phyloP scores from a whole-genome alignment of 345 rosid species.

The Isatis tinctoria region DNA sequence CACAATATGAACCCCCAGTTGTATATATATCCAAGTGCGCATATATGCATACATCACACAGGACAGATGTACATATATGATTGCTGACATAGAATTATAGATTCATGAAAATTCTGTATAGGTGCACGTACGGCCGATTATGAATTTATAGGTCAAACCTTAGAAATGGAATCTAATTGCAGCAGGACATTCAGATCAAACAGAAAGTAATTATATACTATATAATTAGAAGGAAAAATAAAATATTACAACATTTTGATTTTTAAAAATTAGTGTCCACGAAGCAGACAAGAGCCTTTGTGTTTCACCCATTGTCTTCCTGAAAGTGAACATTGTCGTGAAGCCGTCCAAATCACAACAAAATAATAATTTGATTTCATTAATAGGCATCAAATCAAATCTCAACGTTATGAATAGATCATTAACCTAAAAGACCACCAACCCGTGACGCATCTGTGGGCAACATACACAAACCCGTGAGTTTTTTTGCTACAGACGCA shows the following conservation, averaged over 20 bases:
- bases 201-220: background rate
- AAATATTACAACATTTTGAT: background rate
- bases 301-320: background rate
- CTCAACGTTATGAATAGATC: slow-evolving; percentile 19
- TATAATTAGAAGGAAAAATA: background rate
- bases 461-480: slow-evolving; percentile 53
- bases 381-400: slow-evolving; percentile 22
- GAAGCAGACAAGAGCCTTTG: slow-evolving; percentile 16
- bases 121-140: background rate
- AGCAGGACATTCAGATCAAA: background rate
- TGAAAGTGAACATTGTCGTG: slow-evolving; percentile 12
- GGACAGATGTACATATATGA: background rate
- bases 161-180: background rate
- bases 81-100: background rate
- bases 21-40: background rate
- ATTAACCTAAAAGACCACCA: slow-evolving; percentile 24
- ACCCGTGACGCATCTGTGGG: slow-evolving; percentile 12
- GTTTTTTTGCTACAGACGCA: slow-evolving; percentile 15
- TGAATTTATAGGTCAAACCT: background rate
- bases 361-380: background rate
- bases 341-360: slow-evolving; percentile 24
- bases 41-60: background rate
- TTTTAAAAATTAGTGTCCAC: background rate
- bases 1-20: background rate
- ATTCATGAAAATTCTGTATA: background rate